phyloP scores from a whole-genome alignment of 306 rosid species.

The Cercis canadensis region DNA sequence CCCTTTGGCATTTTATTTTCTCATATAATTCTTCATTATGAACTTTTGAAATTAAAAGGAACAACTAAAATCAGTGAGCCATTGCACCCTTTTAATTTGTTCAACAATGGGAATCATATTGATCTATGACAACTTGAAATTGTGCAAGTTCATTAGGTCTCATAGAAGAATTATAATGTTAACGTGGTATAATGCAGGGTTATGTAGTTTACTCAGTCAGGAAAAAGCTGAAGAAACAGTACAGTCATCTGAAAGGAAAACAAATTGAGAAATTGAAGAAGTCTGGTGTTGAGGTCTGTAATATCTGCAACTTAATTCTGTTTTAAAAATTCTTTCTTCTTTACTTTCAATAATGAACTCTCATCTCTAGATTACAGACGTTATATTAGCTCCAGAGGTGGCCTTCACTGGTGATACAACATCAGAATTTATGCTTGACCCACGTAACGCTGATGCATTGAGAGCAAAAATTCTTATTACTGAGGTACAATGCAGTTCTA shows the following conservation, averaged over 20 bases:
- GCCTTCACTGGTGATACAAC: constrained; percentile 98
- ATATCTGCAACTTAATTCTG: constrained; percentile 24
- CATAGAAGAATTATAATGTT: constrained; percentile 6
- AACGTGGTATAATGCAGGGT: constrained; percentile 62
- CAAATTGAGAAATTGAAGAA: constrained; percentile 95
- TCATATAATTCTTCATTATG: background rate
- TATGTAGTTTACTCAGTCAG: constrained; percentile 89
- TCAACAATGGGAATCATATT: background rate
- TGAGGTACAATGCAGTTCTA: constrained; percentile 59
- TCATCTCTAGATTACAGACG: constrained; percentile 81
- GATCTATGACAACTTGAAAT: background rate
- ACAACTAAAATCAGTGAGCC: background rate
- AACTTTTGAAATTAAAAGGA: background rate
- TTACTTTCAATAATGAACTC: constrained; percentile 35
- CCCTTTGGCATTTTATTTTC: constrained; percentile 1
- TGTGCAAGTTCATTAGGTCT: background rate
- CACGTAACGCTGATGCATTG: constrained; percentile 93
- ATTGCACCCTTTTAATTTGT: background rate
- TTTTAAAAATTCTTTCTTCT: constrained; percentile 23
- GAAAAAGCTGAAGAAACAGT: constrained; percentile 91
- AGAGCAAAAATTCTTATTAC: constrained; percentile 97
- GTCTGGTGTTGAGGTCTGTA: constrained; percentile 88
- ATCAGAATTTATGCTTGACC: constrained; percentile 86
- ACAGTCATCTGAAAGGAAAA: constrained; percentile 83
- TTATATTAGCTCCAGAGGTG: constrained; percentile 86